Evolutionary conservation across 768 basidiomycete species (phyloP).

Genomic region (Mycena capillaripes): DNA sequence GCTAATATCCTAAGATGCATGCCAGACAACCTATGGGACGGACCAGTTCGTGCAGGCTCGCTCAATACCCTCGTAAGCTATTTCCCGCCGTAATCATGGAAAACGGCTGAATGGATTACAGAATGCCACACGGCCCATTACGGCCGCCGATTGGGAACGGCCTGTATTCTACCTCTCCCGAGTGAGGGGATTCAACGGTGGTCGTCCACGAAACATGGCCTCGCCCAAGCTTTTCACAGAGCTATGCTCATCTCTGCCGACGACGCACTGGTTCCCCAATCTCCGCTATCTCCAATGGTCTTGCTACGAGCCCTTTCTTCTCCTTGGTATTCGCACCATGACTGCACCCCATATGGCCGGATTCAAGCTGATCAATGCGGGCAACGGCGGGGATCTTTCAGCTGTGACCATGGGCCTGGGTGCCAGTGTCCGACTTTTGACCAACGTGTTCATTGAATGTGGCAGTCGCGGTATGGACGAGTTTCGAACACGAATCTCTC

Average conservation of each 20-base stretch:
- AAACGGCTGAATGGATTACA: conserved; percentile 34
- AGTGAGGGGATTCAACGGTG: not conserved
- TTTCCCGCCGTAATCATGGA: too few species aligned
- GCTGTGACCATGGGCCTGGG: too few species aligned
- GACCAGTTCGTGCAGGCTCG: too few species aligned
- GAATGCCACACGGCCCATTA: not conserved
- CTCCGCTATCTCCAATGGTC: not conserved
- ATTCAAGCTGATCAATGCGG: not conserved
- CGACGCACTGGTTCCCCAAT: not conserved
- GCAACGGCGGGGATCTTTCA: too few species aligned
- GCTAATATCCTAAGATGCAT: too few species aligned
- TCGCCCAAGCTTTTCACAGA: not conserved
- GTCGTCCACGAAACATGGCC: not conserved
- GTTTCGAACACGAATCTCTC: too few species aligned
- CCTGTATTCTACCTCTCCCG: not conserved
- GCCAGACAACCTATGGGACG: too few species aligned
- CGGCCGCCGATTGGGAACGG: not conserved
- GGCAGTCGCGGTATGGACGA: too few species aligned
- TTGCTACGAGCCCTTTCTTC: not conserved
- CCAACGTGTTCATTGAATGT: too few species aligned
- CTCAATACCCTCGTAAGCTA: too few species aligned
- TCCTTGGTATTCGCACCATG: not conserved
- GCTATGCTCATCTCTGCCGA: not conserved
- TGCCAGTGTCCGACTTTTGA: too few species aligned
- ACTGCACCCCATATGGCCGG: not conserved